phyloP scores from a whole-genome alignment of 2,329 filamentous ascomycete genomes.

The Colletotrichum melonis region DNA sequence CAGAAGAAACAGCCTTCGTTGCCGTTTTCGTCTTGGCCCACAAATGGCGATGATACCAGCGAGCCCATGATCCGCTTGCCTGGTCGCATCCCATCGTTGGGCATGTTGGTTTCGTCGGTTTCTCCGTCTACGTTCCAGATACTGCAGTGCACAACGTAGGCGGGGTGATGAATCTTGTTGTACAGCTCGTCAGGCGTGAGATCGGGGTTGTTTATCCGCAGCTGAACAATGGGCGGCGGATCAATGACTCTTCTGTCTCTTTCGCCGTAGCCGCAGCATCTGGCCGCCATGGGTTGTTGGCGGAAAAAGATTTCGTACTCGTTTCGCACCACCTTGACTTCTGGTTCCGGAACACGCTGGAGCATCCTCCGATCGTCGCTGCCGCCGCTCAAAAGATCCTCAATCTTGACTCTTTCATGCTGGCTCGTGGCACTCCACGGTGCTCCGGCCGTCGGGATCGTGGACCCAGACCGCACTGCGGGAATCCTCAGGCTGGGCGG shows the following conservation, averaged over 20 bases:
- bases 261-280: slow-evolving; percentile 87
- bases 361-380: not conserved
- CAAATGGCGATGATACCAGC: slow-evolving; percentile 80
- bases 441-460: not conserved
- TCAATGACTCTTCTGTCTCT: slow-evolving; percentile 85
- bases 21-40: slow-evolving; percentile 79
- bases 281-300: slow-evolving; percentile 81
- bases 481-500: slow-evolving; percentile 26
- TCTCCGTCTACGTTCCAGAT: slow-evolving; percentile 78
- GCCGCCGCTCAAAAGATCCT: slow-evolving; percentile 35
- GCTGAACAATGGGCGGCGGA: slow-evolving; percentile 84
- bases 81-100: slow-evolving; percentile 76
- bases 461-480: slow-evolving; percentile 10
- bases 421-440: slow-evolving; percentile 22
- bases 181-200: slow-evolving; percentile 65
- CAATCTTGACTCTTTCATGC: slow-evolving; percentile 38
- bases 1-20: slow-evolving; percentile 86
- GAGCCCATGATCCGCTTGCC: slow-evolving; percentile 85
- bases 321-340: slow-evolving; percentile 22
- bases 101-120: slow-evolving; percentile 77
- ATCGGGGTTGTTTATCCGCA: slow-evolving; percentile 70
- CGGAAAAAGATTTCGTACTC: slow-evolving; percentile 69
- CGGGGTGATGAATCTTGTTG: slow-evolving; percentile 67
- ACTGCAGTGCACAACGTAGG: slow-evolving; percentile 80
- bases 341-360: not conserved